Evolutionary conservation across 2,329 filamentous ascomycete species (phyloP).

Genomic region (Fusarium transvaalense): DNA sequence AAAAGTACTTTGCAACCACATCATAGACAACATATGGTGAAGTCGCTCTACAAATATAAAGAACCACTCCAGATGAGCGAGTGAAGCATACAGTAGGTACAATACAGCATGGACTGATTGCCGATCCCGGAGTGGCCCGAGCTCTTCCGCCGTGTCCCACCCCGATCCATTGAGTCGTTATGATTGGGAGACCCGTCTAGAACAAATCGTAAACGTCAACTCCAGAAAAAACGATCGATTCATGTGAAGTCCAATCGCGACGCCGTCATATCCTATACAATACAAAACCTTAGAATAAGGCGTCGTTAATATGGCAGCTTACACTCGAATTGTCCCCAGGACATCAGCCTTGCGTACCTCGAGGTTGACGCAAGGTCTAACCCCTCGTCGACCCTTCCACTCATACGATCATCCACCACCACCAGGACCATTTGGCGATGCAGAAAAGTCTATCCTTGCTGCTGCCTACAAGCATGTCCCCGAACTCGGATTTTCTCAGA

Average conservation of each 20-base stretch:
- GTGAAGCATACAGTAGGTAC: no score
- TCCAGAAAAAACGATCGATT: conserved; percentile 28
- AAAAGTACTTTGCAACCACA: background rate
- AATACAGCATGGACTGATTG: no score
- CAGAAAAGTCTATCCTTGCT: conserved; percentile 82
- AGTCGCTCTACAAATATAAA: background rate
- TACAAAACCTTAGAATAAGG: background rate
- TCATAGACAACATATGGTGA: background rate
- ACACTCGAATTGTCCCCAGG: conserved; percentile 32
- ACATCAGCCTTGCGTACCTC: conserved; percentile 29
- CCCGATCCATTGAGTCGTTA: conserved; percentile 1
- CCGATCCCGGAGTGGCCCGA: conserved; percentile 33
- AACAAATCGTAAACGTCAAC: conserved; percentile 35
- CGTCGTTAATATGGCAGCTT: conserved; percentile 31
- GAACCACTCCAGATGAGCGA: background rate
- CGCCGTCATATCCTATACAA: background rate
- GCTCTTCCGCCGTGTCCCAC: conserved; percentile 27
- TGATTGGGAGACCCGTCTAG: conserved; percentile 27
- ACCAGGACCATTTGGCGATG: conserved; percentile 71
- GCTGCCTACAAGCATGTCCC: conserved; percentile 86
- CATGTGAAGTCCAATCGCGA: conserved; percentile 11
- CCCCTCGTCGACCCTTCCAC: conserved; percentile 67
- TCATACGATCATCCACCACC: conserved; percentile 75
- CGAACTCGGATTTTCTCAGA: conserved; percentile 81
- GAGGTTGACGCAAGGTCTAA: conserved; percentile 28